These are phyloP conservation scores for Cyclotella distinguenda DNA, from an alignment of 108 stramenopile species.

Conservation along the genomic window DNA sequence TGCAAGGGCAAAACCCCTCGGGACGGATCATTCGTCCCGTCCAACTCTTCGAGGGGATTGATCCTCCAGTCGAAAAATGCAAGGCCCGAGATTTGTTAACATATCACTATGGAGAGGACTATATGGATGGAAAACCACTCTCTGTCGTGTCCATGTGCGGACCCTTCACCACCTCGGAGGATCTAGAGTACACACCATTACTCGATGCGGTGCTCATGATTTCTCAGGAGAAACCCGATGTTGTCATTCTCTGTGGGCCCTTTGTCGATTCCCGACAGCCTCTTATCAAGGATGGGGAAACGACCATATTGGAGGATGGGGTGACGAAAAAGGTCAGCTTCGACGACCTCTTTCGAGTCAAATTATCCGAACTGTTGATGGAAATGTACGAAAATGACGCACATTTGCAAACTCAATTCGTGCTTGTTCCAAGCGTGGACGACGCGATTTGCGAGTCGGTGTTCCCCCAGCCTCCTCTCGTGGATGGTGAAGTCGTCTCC, in stretches of 20 bases:
- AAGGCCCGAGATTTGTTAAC: no score
- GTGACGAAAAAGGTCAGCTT: slow-evolving; percentile 57
- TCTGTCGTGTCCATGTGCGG: slow-evolving; percentile 82
- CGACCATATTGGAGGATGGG: slow-evolving; percentile 30
- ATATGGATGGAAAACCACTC: slow-evolving; percentile 60
- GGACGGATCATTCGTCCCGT: slow-evolving; percentile 80
- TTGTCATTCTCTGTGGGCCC: slow-evolving; percentile 92
- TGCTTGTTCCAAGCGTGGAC: slow-evolving; percentile 91
- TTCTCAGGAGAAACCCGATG: slow-evolving; percentile 74
- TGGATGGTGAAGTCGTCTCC: neutral
- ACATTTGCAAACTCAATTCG: slow-evolving; percentile 81
- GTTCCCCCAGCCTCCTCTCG: slow-evolving; percentile 56
- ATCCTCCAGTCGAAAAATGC: no score
- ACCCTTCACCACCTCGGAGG: slow-evolving; percentile 89
- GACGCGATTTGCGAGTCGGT: slow-evolving; percentile 92
- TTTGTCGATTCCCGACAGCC: slow-evolving; percentile 92
- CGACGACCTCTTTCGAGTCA: slow-evolving; percentile 80
- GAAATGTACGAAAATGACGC: slow-evolving; percentile 50
- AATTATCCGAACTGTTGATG: slow-evolving; percentile 58
- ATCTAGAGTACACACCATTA: slow-evolving; percentile 89
- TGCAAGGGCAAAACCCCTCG: slow-evolving; percentile 87
- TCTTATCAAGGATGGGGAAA: slow-evolving; percentile 15
- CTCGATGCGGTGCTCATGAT: slow-evolving; percentile 78
- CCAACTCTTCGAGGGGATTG: slow-evolving; percentile 71
- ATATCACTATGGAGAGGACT: no score